A percentile compares a stretch with the other conserved stretches of the same genome.
These are phyloP conservation scores for Ballota nigra DNA, from an alignment of 257 asterid genomes.

Conservation along the genomic window DNA sequence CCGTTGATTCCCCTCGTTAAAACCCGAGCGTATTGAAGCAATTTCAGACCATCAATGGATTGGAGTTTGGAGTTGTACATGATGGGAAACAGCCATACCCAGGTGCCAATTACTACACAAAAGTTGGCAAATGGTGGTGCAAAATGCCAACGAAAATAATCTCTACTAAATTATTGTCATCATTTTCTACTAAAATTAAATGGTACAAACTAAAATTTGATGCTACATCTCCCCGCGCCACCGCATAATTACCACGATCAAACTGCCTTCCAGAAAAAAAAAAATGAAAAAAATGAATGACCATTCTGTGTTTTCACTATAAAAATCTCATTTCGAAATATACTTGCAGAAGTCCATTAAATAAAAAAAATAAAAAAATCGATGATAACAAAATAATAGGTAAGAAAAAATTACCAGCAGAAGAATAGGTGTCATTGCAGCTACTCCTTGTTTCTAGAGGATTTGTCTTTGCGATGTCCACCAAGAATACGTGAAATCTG, in stretches of 20 bases:
- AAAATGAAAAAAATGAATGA: background rate
- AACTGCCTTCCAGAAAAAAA: background rate
- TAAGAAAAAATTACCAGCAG: slow-evolving; percentile 8
- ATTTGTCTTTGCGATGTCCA: slow-evolving; percentile 81
- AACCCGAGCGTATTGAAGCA: too few relatives aligned
- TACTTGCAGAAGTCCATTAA: background rate
- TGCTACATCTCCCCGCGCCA: background rate
- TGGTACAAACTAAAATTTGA: background rate
- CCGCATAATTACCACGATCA: background rate
- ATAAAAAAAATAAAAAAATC: background rate
- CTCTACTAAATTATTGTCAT: background rate
- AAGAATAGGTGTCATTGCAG: background rate
- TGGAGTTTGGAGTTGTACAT: slow-evolving; percentile 83
- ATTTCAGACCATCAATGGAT: too few relatives aligned
- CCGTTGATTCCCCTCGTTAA: too few relatives aligned
- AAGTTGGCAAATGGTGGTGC: slow-evolving; percentile 82
- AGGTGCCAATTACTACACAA: slow-evolving; percentile 81
- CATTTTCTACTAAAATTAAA: background rate
- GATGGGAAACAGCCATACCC: slow-evolving; percentile 95
- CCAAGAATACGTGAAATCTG: slow-evolving; percentile 99
- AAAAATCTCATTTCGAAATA: background rate
- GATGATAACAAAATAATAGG: background rate
- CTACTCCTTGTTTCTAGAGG: slow-evolving; percentile 88
- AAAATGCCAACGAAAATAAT: slow-evolving; percentile 5
- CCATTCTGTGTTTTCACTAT: background rate